phyloP scores from a whole-genome alignment of 352 stramenopile genomes.

The Globisporangium cylindrosporum region DNA sequence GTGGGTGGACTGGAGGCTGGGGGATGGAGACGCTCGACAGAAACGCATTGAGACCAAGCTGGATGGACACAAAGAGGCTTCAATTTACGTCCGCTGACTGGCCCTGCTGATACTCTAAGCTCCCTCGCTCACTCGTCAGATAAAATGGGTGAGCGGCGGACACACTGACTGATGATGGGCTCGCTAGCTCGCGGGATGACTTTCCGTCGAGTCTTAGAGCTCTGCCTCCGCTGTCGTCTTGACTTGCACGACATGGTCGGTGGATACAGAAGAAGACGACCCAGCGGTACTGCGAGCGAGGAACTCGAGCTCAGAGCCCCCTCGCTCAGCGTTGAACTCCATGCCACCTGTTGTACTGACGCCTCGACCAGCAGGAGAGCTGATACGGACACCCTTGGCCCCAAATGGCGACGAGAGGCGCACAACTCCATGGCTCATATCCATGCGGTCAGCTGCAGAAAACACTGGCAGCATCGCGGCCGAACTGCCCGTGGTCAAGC shows the following conservation, averaged over 20 bases:
- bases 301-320: background rate
- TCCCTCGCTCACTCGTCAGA: background rate
- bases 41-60: background rate
- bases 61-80: background rate
- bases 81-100: background rate
- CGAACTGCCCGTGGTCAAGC: constrained; percentile 11
- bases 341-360: constrained; percentile 8
- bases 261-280: background rate
- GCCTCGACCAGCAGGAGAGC: constrained; percentile 2
- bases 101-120: background rate
- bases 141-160: background rate
- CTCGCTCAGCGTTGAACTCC: constrained; percentile 14
- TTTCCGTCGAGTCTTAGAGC: constrained; percentile 3
- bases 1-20: background rate
- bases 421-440: constrained; percentile 10
- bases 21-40: background rate
- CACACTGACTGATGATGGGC: background rate
- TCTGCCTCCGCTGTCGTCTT: background rate
- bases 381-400: constrained; percentile 13
- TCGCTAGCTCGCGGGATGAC: background rate
- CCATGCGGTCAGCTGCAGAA: constrained; percentile 10
- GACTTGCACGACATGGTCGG: constrained; percentile 7
- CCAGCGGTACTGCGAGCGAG: background rate
- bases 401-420: constrained; percentile 19
- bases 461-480: constrained; percentile 16